Evolutionary conservation across 2,329 filamentous ascomycete species (phyloP).

Genomic region (Monosporascus sp.): DNA sequence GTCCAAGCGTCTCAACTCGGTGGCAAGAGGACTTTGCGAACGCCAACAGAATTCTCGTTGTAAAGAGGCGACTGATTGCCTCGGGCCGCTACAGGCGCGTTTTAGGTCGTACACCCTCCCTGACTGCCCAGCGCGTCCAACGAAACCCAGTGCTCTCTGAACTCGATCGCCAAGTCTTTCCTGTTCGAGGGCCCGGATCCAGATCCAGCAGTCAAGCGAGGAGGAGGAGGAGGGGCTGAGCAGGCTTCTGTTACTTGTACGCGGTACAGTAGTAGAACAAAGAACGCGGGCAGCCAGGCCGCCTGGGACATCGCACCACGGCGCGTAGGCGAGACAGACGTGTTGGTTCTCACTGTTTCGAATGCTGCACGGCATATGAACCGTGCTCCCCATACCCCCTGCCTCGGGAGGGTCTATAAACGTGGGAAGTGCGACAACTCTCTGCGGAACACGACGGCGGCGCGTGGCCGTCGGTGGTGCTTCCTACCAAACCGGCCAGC

Average conservation of each 20-base stretch:
- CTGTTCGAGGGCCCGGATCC: background rate
- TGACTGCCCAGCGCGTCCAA: background rate
- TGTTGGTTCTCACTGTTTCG: background rate
- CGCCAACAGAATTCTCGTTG: too few species aligned
- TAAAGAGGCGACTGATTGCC: too few species aligned
- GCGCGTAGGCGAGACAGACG: background rate
- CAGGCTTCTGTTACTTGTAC: too few species aligned
- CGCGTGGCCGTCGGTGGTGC: background rate
- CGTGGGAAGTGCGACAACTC: background rate
- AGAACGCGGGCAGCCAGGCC: background rate
- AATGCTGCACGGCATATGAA: background rate
- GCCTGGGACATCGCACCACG: background rate
- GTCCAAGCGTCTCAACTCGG: too few species aligned
- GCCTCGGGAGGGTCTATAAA: background rate
- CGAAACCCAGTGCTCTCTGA: background rate
- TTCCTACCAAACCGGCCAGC: background rate
- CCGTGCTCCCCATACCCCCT: background rate
- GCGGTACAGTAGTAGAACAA: too few species aligned
- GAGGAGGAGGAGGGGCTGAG: background rate
- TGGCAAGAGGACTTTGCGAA: too few species aligned
- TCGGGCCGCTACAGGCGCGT: background rate
- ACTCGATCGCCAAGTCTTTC: background rate
- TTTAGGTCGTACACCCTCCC: background rate
- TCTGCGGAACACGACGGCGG: background rate
- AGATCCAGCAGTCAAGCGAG: conserved; percentile 1